phyloP scores from a whole-genome alignment of 2,329 filamentous ascomycete species.

The Graphilbum sp. region DNA sequence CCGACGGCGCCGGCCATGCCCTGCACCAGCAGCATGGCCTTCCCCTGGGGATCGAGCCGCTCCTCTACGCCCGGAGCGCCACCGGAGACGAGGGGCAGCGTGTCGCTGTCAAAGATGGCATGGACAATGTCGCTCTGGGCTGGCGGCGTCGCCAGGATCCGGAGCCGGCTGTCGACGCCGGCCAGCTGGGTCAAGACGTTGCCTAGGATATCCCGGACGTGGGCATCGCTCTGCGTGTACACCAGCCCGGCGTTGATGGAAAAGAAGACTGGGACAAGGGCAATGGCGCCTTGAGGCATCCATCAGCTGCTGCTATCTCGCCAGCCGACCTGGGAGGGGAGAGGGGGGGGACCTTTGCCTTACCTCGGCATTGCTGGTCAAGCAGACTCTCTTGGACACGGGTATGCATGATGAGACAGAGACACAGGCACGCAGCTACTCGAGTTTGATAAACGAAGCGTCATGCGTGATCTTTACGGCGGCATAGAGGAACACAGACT shows the following conservation, averaged over 20 bases:
- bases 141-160: constrained; percentile 10
- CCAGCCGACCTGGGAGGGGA: no score
- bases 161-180: constrained; percentile 9
- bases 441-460: no score
- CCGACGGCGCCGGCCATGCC: constrained; percentile 19
- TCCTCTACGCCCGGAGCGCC: constrained; percentile 13
- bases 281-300: constrained; percentile 13
- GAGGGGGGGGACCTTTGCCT: no score
- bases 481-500: no score
- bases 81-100: constrained; percentile 16
- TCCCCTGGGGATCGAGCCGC: constrained; percentile 16
- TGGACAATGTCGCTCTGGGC: constrained; percentile 13
- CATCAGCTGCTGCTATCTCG: no score
- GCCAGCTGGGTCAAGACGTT: constrained; percentile 11
- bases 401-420: background rate
- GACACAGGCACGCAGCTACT: no score
- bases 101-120: constrained; percentile 18
- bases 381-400: background rate
- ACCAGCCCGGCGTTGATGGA: constrained; percentile 13
- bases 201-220: constrained; percentile 13
- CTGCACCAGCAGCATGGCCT: constrained; percentile 18
- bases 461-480: no score
- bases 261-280: constrained; percentile 13
- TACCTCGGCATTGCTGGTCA: constrained; percentile 3
- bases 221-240: constrained; percentile 13